A percentile compares a stretch with the other conserved stretches of the same genome.
Conservation (phyloP, 805 yeast species). For the Candida schatavii region DNA sequence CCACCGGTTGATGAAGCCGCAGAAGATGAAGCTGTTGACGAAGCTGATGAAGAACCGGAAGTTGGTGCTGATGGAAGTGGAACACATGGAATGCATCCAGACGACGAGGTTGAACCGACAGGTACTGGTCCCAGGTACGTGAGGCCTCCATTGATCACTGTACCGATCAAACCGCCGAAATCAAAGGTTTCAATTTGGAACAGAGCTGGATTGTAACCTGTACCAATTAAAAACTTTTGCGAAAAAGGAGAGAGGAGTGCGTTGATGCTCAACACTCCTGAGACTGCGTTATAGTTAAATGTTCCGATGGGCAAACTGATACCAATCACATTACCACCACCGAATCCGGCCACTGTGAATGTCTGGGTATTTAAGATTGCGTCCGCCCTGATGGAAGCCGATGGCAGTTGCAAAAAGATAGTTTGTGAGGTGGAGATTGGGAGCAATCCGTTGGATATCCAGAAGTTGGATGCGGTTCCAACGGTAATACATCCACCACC, state of each 20-base stretch:
- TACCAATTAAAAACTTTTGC: constrained; percentile 1
- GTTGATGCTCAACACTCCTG: background rate
- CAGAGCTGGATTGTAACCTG: background rate
- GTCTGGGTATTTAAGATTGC: constrained; percentile 14
- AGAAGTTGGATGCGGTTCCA: constrained; percentile 11
- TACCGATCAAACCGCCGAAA: constrained; percentile 1
- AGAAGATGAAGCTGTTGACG: constrained; percentile 3
- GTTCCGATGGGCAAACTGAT: background rate
- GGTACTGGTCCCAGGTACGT: constrained; percentile 12
- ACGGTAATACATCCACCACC: constrained; percentile 21
- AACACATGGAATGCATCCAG: constrained; percentile 7
- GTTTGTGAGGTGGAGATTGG: constrained; percentile 14
- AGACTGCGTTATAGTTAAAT: background rate
- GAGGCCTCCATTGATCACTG: constrained; percentile 9
- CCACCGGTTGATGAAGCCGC: constrained; percentile 6
- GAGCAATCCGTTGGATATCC: constrained; percentile 12
- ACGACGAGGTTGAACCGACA: background rate
- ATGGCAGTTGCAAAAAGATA: constrained; percentile 10
- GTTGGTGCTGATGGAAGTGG: constrained; percentile 4
- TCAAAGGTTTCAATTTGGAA: background rate
- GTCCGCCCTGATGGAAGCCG: constrained; percentile 13
- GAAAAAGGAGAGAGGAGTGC: no score
- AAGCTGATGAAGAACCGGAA: constrained; percentile 2
- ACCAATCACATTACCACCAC: background rate
- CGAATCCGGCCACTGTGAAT: constrained; percentile 9